Percentiles rank a stretch among this genome's conserved stretches.
These are phyloP conservation scores for Suhomyces xylopsoci DNA, from an alignment of 805 yeast genomes.

Conservation along the genomic window DNA sequence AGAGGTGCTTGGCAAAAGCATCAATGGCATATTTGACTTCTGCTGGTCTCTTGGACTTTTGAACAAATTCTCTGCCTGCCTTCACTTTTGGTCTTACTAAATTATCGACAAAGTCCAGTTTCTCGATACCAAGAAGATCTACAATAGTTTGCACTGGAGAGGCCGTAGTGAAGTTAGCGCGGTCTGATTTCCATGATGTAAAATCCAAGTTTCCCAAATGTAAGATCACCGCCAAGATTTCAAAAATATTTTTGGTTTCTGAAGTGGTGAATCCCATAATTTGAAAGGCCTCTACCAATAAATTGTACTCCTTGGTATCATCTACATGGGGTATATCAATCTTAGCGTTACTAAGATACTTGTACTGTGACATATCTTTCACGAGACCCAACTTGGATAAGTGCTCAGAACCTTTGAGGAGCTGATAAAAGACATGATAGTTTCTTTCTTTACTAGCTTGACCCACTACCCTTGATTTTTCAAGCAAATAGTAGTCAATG, in stretches of 20 bases:
- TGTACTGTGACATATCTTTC: constrained; percentile 40
- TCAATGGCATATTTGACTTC: constrained; percentile 83
- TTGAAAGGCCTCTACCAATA: constrained; percentile 62
- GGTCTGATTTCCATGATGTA: constrained; percentile 63
- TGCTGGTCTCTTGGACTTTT: constrained; percentile 70
- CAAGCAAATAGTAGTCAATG: constrained; percentile 90
- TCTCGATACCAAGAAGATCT: constrained; percentile 61
- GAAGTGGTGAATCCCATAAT: constrained; percentile 64
- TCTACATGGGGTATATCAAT: constrained; percentile 66
- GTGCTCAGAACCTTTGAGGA: constrained; percentile 63
- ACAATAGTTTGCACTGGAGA: constrained; percentile 51
- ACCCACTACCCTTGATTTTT: constrained; percentile 84
- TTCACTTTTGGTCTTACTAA: constrained; percentile 78
- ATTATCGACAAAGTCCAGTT: constrained; percentile 49
- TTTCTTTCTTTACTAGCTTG: constrained; percentile 80
- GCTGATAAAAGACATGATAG: constrained; percentile 90
- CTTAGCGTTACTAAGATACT: constrained; percentile 57
- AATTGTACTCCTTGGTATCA: constrained; percentile 65
- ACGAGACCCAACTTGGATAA: constrained; percentile 46
- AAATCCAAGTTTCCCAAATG: constrained; percentile 86
- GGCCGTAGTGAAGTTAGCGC: constrained; percentile 62
- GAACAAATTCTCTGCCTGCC: constrained; percentile 86
- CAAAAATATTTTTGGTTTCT: constrained; percentile 59
- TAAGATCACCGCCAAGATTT: constrained; percentile 68
- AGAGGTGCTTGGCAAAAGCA: constrained; percentile 82